Evolutionary conservation across 1,284 basidiomycete genomes (phyloP).

Genomic region (Naganishia sp.): DNA sequence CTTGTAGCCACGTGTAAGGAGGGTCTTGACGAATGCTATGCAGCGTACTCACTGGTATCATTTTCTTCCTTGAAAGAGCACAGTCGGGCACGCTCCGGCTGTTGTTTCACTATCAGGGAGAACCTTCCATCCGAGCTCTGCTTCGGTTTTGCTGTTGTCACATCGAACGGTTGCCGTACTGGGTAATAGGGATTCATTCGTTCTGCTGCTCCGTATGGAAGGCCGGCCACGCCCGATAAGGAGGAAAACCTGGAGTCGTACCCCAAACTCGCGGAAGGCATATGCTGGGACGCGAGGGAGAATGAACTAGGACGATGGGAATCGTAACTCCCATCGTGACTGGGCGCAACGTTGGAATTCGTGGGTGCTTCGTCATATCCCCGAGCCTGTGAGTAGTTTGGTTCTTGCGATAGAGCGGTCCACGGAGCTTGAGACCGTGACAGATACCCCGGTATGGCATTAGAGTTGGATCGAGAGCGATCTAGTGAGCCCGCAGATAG

Average conservation of each 20-base stretch:
- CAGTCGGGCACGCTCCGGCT: conserved; percentile 52
- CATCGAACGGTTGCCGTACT: neutral
- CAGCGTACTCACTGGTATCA: conserved; percentile 51
- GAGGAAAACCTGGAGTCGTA: neutral
- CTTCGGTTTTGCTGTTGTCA: neutral
- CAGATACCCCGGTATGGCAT: neutral
- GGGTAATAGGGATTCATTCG: conserved; percentile 2
- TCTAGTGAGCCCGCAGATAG: neutral
- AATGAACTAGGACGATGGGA: neutral
- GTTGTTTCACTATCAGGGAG: conserved; percentile 45
- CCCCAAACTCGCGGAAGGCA: neutral
- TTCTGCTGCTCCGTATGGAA: neutral
- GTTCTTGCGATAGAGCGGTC: neutral
- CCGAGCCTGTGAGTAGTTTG: neutral
- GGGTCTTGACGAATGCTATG: neutral
- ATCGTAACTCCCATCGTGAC: too few species aligned
- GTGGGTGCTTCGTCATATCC: too few species aligned
- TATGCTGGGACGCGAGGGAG: neutral
- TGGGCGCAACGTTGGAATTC: neutral
- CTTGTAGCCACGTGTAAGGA: conserved; percentile 34
- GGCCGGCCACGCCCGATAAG: neutral
- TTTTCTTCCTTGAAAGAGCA: conserved; percentile 56
- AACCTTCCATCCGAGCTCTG: conserved; percentile 1
- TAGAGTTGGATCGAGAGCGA: conserved; percentile 1
- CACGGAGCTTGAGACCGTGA: neutral